These are phyloP conservation scores for Cryphonectria japonica DNA, from an alignment of 2,329 filamentous ascomycete species.

Conservation along the genomic window DNA sequence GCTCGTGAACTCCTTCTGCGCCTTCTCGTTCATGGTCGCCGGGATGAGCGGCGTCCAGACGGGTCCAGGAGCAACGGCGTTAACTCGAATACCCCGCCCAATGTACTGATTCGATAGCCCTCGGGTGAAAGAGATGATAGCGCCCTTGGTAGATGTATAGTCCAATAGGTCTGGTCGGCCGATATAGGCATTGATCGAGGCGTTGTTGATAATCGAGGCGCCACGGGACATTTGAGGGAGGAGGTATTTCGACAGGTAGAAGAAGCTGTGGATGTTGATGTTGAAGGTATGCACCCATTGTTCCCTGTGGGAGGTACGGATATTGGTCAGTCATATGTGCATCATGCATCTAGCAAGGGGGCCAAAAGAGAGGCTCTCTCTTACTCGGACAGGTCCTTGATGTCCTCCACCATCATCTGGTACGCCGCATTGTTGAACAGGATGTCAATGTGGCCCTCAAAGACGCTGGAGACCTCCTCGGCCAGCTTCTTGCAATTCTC, in stretches of 20 bases:
- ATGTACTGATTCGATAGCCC: slow-evolving; percentile 77
- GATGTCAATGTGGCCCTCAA: slow-evolving; percentile 71
- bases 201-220: slow-evolving; percentile 81
- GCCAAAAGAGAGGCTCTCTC: slow-evolving; percentile 34
- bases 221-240: slow-evolving; percentile 77
- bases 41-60: slow-evolving; percentile 80
- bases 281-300: slow-evolving; percentile 82
- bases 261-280: slow-evolving; percentile 82
- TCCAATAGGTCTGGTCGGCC: slow-evolving; percentile 80
- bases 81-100: slow-evolving; percentile 73
- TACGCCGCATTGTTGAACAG: slow-evolving; percentile 75
- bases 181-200: slow-evolving; percentile 82
- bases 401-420: slow-evolving; percentile 74
- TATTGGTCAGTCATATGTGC: not conserved
- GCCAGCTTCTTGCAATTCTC: slow-evolving; percentile 73
- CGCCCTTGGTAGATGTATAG: slow-evolving; percentile 80
- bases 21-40: slow-evolving; percentile 70
- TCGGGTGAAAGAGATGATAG: slow-evolving; percentile 78
- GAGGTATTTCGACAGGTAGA: slow-evolving; percentile 78
- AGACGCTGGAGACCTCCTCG: slow-evolving; percentile 64
- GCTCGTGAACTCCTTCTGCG: slow-evolving; percentile 71
- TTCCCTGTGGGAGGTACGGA: slow-evolving; percentile 51
- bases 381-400: slow-evolving; percentile 71
- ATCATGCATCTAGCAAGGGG: too few species aligned
- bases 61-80: slow-evolving; percentile 76